A percentile compares a stretch with the other conserved stretches of the same genome.
phyloP scores from a whole-genome alignment of 441 rosid species.

The Metrosideros polymorpha region DNA sequence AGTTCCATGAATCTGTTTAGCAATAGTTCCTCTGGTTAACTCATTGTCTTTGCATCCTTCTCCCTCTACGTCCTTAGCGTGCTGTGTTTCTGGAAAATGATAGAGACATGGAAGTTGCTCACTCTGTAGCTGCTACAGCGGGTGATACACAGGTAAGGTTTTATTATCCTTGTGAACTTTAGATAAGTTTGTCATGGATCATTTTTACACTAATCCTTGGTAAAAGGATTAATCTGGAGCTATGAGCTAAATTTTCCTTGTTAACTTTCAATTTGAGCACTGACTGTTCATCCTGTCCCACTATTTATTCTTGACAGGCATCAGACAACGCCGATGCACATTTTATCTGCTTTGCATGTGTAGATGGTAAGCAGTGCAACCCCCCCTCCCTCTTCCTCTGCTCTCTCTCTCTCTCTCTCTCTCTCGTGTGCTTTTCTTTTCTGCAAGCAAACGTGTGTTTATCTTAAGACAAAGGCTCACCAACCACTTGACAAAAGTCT shows the following conservation, averaged over 20 bases:
- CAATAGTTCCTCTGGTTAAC: not conserved
- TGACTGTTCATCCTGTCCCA: not conserved
- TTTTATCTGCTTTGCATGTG: conserved; percentile 80
- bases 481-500: not conserved
- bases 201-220: not conserved
- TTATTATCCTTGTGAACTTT: not conserved
- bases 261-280: not conserved
- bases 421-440: not conserved
- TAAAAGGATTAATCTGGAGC: not conserved
- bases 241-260: not conserved
- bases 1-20: not conserved
- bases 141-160: conserved; percentile 70
- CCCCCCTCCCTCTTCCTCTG: not conserved
- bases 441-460: not conserved
- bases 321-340: conserved; percentile 56
- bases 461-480: not conserved
- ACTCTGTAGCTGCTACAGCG: conserved; percentile 70
- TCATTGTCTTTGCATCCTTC: not conserved
- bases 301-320: conserved; percentile 35
- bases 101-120: conserved; percentile 77
- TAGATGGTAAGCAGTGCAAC: conserved; percentile 45
- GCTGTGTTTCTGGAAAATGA: conserved; percentile 73
- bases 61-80: conserved; percentile 29
- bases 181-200: not conserved
- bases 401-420: not conserved